Percentiles rank a stretch among this genome's conserved stretches.
These are phyloP conservation scores for Ceratobasidium sp. DNA, from an alignment of 1,284 basidiomycete species.

Conservation along the genomic window DNA sequence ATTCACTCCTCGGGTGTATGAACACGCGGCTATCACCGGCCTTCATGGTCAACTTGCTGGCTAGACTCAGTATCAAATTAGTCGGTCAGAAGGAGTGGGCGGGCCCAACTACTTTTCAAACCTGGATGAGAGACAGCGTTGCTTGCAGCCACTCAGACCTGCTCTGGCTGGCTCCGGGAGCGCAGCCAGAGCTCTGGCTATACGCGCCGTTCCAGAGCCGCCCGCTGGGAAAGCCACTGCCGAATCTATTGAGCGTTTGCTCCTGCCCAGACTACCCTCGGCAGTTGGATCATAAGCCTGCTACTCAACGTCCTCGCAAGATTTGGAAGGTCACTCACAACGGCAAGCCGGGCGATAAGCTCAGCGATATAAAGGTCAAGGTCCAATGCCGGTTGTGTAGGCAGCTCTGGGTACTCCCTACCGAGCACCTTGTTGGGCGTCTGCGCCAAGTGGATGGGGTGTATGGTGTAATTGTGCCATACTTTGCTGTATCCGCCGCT, in stretches of 20 bases:
- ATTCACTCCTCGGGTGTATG: conserved; percentile 2
- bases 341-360: neutral
- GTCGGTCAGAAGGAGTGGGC: neutral
- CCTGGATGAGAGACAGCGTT: conserved; percentile 13
- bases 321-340: conserved; percentile 15
- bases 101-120: neutral
- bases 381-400: neutral
- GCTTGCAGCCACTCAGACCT: conserved; percentile 10
- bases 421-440: neutral
- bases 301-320: neutral
- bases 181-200: conserved; percentile 6
- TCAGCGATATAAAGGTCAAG: neutral
- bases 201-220: conserved; percentile 35
- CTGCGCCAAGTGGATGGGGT: neutral
- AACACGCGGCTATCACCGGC: conserved; percentile 6
- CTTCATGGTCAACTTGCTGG: conserved; percentile 11
- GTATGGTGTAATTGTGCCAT: conserved; percentile 4
- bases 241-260: neutral
- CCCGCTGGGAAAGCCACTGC: conserved; percentile 3
- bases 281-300: neutral
- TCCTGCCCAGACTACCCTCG: neutral
- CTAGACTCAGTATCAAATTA: neutral
- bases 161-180: neutral
- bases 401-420: conserved; percentile 5
- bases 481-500: neutral